phyloP scores from a whole-genome alignment of 306 rosid species.

The Prinsepia uniflora region DNA sequence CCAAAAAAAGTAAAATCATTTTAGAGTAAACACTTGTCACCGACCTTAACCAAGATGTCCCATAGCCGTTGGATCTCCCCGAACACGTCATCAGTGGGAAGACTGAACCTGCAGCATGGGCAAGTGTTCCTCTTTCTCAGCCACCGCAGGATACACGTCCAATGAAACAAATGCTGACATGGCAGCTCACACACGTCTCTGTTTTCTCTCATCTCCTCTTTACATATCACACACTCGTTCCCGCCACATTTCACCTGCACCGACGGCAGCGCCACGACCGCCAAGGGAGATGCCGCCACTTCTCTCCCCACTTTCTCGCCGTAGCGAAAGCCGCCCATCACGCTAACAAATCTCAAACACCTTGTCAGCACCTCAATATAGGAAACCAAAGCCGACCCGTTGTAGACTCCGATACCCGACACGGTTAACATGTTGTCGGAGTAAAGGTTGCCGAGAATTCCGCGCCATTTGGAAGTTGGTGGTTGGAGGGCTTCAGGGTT shows the following conservation, averaged over 20 bases:
- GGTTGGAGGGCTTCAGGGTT: slow-evolving; percentile 43
- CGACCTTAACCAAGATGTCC: slow-evolving; percentile 46
- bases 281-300: slow-evolving; percentile 55
- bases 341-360: slow-evolving; percentile 54
- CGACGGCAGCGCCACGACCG: slow-evolving; percentile 56
- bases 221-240: slow-evolving; percentile 74
- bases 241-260: slow-evolving; percentile 42
- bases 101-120: slow-evolving; percentile 68
- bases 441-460: slow-evolving; percentile 24
- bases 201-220: slow-evolving; percentile 66
- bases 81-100: slow-evolving; percentile 71
- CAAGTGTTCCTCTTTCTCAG: slow-evolving; percentile 76
- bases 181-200: slow-evolving; percentile 81
- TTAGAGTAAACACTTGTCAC: neutral
- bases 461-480: slow-evolving; percentile 52
- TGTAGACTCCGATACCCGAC: slow-evolving; percentile 39
- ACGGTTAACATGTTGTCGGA: slow-evolving; percentile 31
- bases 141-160: slow-evolving; percentile 87
- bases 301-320: slow-evolving; percentile 24
- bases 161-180: slow-evolving; percentile 77
- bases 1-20: neutral
- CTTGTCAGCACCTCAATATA: slow-evolving; percentile 52
- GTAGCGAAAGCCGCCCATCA: slow-evolving; percentile 26
- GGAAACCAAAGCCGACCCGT: slow-evolving; percentile 42
- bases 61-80: slow-evolving; percentile 85